Evolutionary conservation across 129 eudicot species (phyloP).

Genomic region (Glebionis coronaria): DNA sequence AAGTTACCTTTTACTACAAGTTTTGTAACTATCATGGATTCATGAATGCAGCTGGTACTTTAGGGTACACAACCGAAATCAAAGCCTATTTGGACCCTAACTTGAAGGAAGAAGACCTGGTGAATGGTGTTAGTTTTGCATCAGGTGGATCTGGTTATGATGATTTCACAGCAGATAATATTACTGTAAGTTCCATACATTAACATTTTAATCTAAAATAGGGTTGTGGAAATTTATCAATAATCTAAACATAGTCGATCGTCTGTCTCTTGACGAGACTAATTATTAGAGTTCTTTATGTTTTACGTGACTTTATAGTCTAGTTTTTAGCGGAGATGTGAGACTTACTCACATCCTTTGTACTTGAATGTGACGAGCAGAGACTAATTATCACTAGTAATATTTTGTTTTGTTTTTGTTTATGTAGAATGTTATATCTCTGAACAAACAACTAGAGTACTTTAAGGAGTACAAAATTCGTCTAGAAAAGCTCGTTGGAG

Average conservation of each 20-base stretch:
- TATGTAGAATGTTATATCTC: conserved; percentile 42
- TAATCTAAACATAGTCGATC: no score
- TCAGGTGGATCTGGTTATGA: conserved; percentile 72
- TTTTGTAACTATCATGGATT: not conserved
- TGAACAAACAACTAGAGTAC: conserved; percentile 58
- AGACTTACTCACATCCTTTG: no score
- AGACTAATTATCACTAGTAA: no score
- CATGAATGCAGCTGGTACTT: conserved; percentile 37
- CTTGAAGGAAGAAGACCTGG: conserved; percentile 35
- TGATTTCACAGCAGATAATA: conserved; percentile 47
- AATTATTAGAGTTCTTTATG: no score
- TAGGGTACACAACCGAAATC: conserved; percentile 39
- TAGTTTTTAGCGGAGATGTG: no score
- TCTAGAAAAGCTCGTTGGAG: conserved; percentile 40
- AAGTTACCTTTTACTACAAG: not conserved
- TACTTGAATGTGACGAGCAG: no score
- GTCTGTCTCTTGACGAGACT: no score
- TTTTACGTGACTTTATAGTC: no score
- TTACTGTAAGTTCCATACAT: conserved; percentile 36
- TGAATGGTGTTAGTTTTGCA: conserved; percentile 74
- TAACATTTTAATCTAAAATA: not conserved
- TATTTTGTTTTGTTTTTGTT: not conserved
- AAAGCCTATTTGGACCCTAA: conserved; percentile 46
- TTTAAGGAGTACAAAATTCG: conserved; percentile 52
- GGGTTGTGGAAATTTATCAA: no score